phyloP scores from a whole-genome alignment of 169 alveolate genomes.

The Cryptosporidium felis region DNA sequence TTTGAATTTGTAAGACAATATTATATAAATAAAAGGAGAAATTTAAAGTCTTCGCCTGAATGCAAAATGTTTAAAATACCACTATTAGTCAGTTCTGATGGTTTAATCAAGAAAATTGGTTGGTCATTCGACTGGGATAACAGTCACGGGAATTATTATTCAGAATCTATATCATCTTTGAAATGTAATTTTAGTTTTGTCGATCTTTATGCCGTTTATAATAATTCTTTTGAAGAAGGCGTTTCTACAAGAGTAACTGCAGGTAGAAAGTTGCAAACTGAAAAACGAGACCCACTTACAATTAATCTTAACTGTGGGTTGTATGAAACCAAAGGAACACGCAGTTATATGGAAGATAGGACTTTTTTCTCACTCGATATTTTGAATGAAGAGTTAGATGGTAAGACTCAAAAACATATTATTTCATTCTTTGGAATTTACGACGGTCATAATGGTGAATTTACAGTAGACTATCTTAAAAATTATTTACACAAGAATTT shows the following conservation, averaged over 20 bases:
- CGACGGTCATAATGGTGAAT: slow-evolving; percentile 82
- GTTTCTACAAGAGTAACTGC: slow-evolving; percentile 27
- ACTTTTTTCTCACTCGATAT: slow-evolving; percentile 72
- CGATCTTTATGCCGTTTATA: slow-evolving; percentile 14
- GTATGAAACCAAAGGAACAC: slow-evolving; percentile 73
- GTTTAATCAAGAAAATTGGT: slow-evolving; percentile 22
- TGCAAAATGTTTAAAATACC: slow-evolving; percentile 23
- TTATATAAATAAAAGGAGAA: slow-evolving; percentile 36
- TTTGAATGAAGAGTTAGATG: slow-evolving; percentile 46
- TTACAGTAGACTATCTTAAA: slow-evolving; percentile 76
- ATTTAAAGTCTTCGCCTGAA: neutral
- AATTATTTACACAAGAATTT: slow-evolving; percentile 75
- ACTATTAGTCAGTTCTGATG: slow-evolving; percentile 3
- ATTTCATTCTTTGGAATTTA: slow-evolving; percentile 77
- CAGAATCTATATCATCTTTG: neutral
- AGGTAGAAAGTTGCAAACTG: slow-evolving; percentile 53
- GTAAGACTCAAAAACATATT: neutral
- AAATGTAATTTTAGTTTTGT: neutral
- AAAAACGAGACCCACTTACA: slow-evolving; percentile 54
- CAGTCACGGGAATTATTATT: neutral
- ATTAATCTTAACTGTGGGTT: slow-evolving; percentile 72
- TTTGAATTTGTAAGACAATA: slow-evolving; percentile 41
- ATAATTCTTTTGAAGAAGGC: neutral
- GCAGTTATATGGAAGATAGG: slow-evolving; percentile 78
- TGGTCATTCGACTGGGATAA: slow-evolving; percentile 65